Evolutionary conservation across 805 yeast genomes (phyloP).

Genomic region (Kodamaea jinghongensis): DNA sequence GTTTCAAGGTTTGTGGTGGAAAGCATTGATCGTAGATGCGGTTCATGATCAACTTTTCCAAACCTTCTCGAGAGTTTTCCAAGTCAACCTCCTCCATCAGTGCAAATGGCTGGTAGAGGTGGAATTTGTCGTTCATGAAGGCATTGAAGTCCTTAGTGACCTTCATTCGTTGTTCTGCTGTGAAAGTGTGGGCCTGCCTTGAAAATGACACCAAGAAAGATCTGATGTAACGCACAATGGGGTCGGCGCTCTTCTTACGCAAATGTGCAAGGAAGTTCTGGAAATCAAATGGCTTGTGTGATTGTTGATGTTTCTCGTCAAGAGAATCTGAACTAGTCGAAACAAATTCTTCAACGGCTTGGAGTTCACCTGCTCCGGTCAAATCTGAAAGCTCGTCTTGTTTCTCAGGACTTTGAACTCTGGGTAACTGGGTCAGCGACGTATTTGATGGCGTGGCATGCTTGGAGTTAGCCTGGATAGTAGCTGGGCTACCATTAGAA

Average conservation of each 20-base stretch:
- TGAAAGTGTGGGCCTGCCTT: slow-evolving; percentile 56
- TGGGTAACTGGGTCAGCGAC: too few species aligned
- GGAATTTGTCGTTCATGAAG: slow-evolving; percentile 66
- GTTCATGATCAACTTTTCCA: slow-evolving; percentile 91
- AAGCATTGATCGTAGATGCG: slow-evolving; percentile 74
- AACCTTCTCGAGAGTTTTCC: slow-evolving; percentile 80
- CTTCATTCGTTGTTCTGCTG: slow-evolving; percentile 73
- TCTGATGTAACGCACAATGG: slow-evolving; percentile 79
- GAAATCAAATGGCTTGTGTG: slow-evolving; percentile 69
- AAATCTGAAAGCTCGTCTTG: slow-evolving; percentile 11
- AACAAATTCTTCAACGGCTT: slow-evolving; percentile 12
- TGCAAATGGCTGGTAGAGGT: slow-evolving; percentile 68
- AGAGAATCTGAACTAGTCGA: neutral
- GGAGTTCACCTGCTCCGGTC: slow-evolving; percentile 12
- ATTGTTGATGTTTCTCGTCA: slow-evolving; percentile 37
- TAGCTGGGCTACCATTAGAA: too few species aligned
- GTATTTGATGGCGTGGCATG: too few species aligned
- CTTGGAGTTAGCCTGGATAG: too few species aligned
- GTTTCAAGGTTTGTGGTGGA: slow-evolving; percentile 63
- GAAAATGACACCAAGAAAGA: slow-evolving; percentile 80
- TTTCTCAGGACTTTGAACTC: too few species aligned
- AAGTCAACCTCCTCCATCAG: slow-evolving; percentile 54
- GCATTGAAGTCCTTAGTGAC: slow-evolving; percentile 71
- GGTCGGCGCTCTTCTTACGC: slow-evolving; percentile 76
- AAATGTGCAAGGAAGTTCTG: slow-evolving; percentile 73